Conservation (phyloP, 23 red algal species). For the Gracilaria caudata region DNA sequence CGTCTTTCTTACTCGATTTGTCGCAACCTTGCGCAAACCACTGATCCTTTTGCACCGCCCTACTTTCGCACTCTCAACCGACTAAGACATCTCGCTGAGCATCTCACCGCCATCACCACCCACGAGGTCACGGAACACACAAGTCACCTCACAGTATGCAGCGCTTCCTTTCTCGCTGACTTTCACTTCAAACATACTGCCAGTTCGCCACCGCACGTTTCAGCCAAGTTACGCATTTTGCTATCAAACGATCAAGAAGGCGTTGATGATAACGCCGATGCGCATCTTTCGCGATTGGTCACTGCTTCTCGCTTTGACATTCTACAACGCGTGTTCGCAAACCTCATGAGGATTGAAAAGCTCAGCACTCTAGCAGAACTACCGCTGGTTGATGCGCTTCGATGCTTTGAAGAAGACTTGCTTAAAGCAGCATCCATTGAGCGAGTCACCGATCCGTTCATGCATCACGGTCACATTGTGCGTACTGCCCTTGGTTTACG, state of each 20-base stretch:
- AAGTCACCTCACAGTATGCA: constrained; percentile 33
- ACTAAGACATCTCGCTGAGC: constrained; percentile 30
- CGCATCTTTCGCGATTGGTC: constrained; percentile 31
- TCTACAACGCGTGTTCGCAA: constrained; percentile 46
- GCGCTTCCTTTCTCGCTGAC: constrained; percentile 48
- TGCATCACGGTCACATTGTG: constrained; percentile 39
- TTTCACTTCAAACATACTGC: constrained; percentile 56
- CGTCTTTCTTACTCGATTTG: constrained; percentile 37
- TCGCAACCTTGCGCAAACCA: constrained; percentile 35
- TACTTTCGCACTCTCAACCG: constrained; percentile 23
- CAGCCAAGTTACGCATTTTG: constrained; percentile 39
- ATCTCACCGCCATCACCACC: constrained; percentile 21
- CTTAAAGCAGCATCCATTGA: constrained; percentile 22
- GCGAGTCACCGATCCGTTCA: neutral
- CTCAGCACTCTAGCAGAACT: constrained; percentile 41
- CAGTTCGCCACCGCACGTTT: constrained; percentile 1
- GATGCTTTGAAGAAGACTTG: constrained; percentile 60
- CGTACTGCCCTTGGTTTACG: constrained; percentile 53
- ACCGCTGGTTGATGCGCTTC: constrained; percentile 43
- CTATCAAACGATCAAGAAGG: constrained; percentile 30
- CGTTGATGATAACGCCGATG: constrained; percentile 23
- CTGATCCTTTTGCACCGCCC: constrained; percentile 54
- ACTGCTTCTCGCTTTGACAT: constrained; percentile 33
- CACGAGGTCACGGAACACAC: constrained; percentile 5
- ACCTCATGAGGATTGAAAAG: constrained; percentile 55